phyloP scores from a whole-genome alignment of 2,329 filamentous ascomycete genomes.

The Aurifilum marmelostoma region DNA sequence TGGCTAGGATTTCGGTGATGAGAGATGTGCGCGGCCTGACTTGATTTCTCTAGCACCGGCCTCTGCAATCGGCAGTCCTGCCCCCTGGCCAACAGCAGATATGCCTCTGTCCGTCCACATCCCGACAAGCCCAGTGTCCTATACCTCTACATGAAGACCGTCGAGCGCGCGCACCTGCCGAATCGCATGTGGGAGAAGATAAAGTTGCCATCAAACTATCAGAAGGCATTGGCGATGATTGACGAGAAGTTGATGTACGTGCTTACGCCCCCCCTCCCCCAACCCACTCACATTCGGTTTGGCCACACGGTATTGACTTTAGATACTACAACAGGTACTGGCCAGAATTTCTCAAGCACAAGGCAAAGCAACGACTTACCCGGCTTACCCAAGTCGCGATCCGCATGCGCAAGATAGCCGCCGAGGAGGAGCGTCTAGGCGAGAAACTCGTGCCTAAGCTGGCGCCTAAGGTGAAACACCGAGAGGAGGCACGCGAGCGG shows the following conservation, averaged over 20 bases:
- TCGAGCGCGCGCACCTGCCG: slow-evolving; percentile 85
- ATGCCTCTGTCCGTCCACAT: slow-evolving; percentile 87
- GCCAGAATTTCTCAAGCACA: slow-evolving; percentile 90
- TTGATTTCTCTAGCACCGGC: slow-evolving; percentile 50
- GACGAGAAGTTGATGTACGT: slow-evolving; percentile 81
- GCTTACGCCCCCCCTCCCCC: neutral
- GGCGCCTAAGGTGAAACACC: slow-evolving; percentile 83
- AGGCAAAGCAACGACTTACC: slow-evolving; percentile 95
- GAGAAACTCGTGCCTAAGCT: slow-evolving; percentile 87
- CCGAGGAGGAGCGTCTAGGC: slow-evolving; percentile 86
- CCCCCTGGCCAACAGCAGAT: slow-evolving; percentile 86
- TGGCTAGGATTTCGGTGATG: neutral
- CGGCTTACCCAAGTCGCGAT: slow-evolving; percentile 91
- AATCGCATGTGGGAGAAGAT: slow-evolving; percentile 94
- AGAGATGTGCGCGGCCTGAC: neutral
- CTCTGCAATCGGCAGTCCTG: slow-evolving; percentile 87
- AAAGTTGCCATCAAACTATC: slow-evolving; percentile 87
- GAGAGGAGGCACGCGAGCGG: slow-evolving; percentile 72
- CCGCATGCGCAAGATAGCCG: slow-evolving; percentile 75
- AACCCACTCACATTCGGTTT: neutral
- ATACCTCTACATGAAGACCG: slow-evolving; percentile 96
- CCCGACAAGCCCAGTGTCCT: slow-evolving; percentile 56
- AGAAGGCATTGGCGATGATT: slow-evolving; percentile 83
- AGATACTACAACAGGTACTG: slow-evolving; percentile 48
- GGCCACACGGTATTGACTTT: neutral